Percentiles rank a stretch among this genome's conserved stretches.
Conservation (phyloP, 2,329 filamentous ascomycete species). For the Fusarium brachygibbosum region DNA sequence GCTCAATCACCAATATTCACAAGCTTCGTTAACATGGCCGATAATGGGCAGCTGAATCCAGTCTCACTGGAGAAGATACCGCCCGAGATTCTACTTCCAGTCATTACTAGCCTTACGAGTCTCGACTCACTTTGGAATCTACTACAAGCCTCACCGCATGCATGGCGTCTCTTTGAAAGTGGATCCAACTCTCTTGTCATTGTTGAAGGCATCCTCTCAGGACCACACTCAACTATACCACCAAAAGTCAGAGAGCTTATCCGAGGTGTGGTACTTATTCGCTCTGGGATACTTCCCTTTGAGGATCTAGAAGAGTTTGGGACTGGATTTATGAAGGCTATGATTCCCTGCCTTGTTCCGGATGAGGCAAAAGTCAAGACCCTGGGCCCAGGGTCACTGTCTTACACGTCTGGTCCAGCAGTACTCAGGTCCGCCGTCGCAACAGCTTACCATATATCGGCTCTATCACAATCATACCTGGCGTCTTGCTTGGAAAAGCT, state of each 20-base stretch:
- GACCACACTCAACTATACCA: not conserved
- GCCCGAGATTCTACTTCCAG: not conserved
- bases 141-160: not conserved
- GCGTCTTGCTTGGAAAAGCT: not conserved
- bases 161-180: not conserved
- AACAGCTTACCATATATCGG: not conserved
- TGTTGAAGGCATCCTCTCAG: not conserved
- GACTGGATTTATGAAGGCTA: not conserved
- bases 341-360: not conserved
- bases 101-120: not conserved
- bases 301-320: not conserved
- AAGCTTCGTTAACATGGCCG: not conserved
- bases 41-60: not conserved
- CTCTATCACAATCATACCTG: not conserved
- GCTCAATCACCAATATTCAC: too few relatives aligned
- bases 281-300: not conserved
- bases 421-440: not conserved
- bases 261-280: not conserved
- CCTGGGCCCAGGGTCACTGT: not conserved
- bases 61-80: not conserved
- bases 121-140: not conserved
- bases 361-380: not conserved
- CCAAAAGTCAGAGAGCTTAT: not conserved
- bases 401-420: not conserved
- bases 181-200: not conserved